Evolutionary conservation across 2,329 filamentous ascomycete species (phyloP), one percentile per base, ranked within the genome.

Genomic region (Fonsecaea nubica): DNA sequence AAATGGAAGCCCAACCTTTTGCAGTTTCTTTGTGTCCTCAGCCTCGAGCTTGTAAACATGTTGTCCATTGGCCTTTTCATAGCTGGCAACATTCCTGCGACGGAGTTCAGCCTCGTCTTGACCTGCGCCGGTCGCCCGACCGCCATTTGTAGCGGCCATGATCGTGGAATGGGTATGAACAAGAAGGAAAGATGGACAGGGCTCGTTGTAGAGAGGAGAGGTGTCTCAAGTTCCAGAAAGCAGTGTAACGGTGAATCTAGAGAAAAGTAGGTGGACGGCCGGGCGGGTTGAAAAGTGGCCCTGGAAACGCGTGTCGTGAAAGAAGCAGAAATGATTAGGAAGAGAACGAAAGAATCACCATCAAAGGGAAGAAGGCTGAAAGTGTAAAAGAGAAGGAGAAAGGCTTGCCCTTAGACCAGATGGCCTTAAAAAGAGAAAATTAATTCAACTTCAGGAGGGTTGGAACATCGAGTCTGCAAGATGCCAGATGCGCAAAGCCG

Each of bases 51-150:
- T 67, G 55, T 66, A 68, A 18, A 70, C 66, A 25, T 71, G 61
- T 53, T 67, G 59, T 35, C 68, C 66, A 66, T 75, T 76, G 42
- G 71, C 56, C 52, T 72, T 76, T 52, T 77, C 75, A 35, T 76
- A 66, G 56, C 71, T 73, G 52, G 76, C 71, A 35, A 81, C 76
- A 75, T 81, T 81, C 74, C 80, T 76, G 66, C 79, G 78, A 57
- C 80, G 77, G 42, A 80, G 63, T 66, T 81, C 72, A 68, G 65
- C 78, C 30, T 76, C 72, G 56, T 78, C 74, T 40, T 74, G 73
- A 32, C 77, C 78, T n/a, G 70, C 71, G 48, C 70, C 69, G 54
- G 64, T 72, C 45, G 70, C 38, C 32, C 67, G 64, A 36, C 63
- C 65, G 42, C 53, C 55, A 42, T 66, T 68, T 21, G 45, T 58